Percentiles rank a stretch among this genome's conserved stretches.
These are phyloP conservation scores for Trypanosomatidae sp. DNA, from an alignment of 208 protist species.

Conservation along the genomic window DNA sequence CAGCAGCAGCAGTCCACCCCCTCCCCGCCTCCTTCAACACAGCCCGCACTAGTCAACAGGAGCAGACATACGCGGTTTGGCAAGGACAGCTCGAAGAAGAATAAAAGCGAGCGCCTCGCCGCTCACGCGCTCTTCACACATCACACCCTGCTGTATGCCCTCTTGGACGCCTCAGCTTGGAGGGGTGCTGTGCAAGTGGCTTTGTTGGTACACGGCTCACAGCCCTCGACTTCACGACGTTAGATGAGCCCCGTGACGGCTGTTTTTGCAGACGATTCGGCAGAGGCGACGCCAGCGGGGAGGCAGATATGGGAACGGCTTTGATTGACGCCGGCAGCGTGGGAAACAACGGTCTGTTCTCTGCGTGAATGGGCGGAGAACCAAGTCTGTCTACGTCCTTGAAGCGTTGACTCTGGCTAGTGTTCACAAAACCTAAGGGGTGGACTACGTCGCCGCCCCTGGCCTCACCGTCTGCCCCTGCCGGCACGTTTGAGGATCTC, in stretches of 20 bases:
- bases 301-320: not conserved
- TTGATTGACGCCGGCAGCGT: not conserved
- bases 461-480: not conserved
- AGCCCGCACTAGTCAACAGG: not conserved
- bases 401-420: not conserved
- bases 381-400: not conserved
- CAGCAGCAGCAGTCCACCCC: not conserved
- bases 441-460: not conserved
- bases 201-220: constrained; percentile 1
- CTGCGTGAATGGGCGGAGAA: not conserved
- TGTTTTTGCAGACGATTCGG: not conserved
- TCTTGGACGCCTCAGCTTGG: not conserved
- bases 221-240: not conserved
- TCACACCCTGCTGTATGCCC: not conserved
- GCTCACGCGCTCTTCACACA: not conserved
- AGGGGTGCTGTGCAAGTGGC: not conserved
- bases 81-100: not conserved
- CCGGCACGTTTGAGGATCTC: not conserved
- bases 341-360: not conserved
- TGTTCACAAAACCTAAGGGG: constrained; percentile 1
- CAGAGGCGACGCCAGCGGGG: not conserved
- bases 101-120: not conserved
- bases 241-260: not conserved
- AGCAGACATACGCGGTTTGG: not conserved
- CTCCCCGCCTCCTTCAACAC: not conserved